Evolutionary conservation across 257 asterid genomes (phyloP).

Genomic region (Rauvolfia tetraphylla): DNA sequence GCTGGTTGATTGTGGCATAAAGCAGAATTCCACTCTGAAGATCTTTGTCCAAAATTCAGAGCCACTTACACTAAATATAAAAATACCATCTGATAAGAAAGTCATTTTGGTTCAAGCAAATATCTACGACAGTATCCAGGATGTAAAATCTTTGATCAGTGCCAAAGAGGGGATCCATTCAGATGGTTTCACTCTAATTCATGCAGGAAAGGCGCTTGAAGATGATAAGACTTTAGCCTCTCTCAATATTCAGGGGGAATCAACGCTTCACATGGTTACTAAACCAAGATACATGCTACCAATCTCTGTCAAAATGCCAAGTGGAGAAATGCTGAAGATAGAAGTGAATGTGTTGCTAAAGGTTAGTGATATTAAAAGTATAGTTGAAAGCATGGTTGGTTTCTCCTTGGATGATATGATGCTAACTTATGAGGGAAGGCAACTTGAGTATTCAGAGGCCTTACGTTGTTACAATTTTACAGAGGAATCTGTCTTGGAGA

Average conservation of each 20-base stretch:
- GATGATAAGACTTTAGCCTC: slow-evolving; percentile 20
- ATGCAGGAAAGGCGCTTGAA: slow-evolving; percentile 23
- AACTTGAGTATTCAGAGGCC: slow-evolving; percentile 13
- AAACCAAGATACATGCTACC: slow-evolving; percentile 7
- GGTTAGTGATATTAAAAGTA: slow-evolving; percentile 16
- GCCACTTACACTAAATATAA: slow-evolving; percentile 8
- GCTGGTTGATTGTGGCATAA: slow-evolving; percentile 18
- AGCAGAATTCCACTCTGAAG: slow-evolving; percentile 19
- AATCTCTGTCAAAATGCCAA: slow-evolving; percentile 17
- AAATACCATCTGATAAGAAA: neutral
- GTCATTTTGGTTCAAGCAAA: slow-evolving; percentile 16
- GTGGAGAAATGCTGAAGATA: slow-evolving; percentile 11
- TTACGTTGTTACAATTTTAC: slow-evolving; percentile 11
- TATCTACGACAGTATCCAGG: slow-evolving; percentile 19
- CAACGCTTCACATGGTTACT: slow-evolving; percentile 25
- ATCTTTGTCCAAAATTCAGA: slow-evolving; percentile 12
- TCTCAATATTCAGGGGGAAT: slow-evolving; percentile 9
- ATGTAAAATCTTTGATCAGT: slow-evolving; percentile 15
- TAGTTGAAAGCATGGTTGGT: slow-evolving; percentile 25
- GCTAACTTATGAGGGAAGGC: slow-evolving; percentile 8
- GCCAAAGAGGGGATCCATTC: slow-evolving; percentile 14
- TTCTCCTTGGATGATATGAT: neutral
- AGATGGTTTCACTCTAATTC: slow-evolving; percentile 9
- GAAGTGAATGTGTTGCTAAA: slow-evolving; percentile 20
- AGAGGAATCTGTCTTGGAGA: slow-evolving; percentile 13